Conservation (phyloP, 371 early-diverging fungal species). For the Zancudomyces culisetae region DNA sequence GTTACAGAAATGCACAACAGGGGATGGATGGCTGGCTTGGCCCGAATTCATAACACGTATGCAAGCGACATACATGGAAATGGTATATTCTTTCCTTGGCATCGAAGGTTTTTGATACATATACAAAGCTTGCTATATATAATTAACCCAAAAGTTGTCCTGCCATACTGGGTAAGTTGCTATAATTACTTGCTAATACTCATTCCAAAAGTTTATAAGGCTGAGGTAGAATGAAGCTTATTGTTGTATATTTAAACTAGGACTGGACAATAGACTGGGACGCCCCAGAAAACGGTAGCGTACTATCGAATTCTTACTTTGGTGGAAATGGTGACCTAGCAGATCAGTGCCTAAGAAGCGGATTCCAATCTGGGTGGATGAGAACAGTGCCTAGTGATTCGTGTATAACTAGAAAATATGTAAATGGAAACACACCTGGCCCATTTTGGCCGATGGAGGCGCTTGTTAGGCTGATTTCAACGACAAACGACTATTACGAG, state of each 20-base stretch:
- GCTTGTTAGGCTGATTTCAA: conserved; percentile 16
- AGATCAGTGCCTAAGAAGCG: conserved; percentile 18
- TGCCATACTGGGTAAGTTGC: conserved; percentile 29
- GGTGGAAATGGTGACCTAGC: conserved; percentile 18
- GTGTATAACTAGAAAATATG: conserved; percentile 24
- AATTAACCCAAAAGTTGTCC: conserved; percentile 15
- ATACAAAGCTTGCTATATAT: conserved; percentile 21
- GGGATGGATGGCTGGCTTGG: conserved; percentile 18
- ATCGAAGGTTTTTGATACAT: conserved; percentile 21
- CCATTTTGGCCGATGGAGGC: conserved; percentile 27
- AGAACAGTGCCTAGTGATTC: conserved; percentile 16
- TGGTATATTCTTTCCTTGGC: conserved; percentile 24
- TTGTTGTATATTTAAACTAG: no score
- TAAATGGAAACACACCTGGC: conserved; percentile 15
- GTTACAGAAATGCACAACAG: conserved; percentile 6
- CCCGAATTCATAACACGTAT: conserved; percentile 18
- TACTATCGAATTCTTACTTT: conserved; percentile 10
- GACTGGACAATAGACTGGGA: conserved; percentile 22
- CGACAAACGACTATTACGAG: conserved; percentile 12
- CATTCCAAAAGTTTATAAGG: no score
- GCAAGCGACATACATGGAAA: conserved; percentile 19
- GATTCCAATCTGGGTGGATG: conserved; percentile 19
- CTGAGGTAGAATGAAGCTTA: no score
- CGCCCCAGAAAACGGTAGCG: conserved; percentile 13
- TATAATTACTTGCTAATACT: no score